Evolutionary conservation across 345 rosid genomes (phyloP).

Genomic region (Aurinia saxatilis): DNA sequence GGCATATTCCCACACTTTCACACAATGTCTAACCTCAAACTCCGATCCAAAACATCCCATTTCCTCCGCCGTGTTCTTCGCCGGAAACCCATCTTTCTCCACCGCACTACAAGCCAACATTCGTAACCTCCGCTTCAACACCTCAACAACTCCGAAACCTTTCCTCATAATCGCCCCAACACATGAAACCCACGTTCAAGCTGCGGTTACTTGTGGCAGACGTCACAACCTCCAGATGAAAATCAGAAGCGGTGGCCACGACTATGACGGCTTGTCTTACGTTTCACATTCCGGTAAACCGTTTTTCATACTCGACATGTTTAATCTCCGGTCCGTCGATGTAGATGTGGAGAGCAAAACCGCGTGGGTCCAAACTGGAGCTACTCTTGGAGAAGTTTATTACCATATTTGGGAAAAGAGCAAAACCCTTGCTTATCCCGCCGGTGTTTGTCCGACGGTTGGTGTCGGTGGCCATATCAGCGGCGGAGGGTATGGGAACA

Average conservation of each 20-base stretch:
- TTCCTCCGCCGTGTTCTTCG: constrained; percentile 20
- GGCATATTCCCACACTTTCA: constrained; percentile 25
- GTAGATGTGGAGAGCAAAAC: constrained; percentile 37
- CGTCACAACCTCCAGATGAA: constrained; percentile 35
- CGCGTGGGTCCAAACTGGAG: constrained; percentile 73
- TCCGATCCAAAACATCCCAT: constrained; percentile 31
- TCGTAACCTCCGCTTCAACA: constrained; percentile 47
- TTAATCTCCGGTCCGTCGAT: constrained; percentile 40
- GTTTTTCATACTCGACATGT: constrained; percentile 59
- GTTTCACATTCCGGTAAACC: constrained; percentile 30
- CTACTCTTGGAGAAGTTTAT: constrained; percentile 61
- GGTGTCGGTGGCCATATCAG: constrained; percentile 77
- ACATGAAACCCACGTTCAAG: constrained; percentile 53
- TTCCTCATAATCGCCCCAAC: constrained; percentile 46
- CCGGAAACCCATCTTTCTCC: constrained; percentile 38
- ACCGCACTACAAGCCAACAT: constrained; percentile 37
- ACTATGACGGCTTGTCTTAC: constrained; percentile 68
- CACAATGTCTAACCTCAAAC: constrained; percentile 33
- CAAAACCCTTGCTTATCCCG: constrained; percentile 48
- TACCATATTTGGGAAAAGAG: constrained; percentile 45
- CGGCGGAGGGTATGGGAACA: constrained; percentile 64
- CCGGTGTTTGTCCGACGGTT: constrained; percentile 61
- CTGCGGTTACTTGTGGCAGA: constrained; percentile 46
- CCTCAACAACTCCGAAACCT: constrained; percentile 51
- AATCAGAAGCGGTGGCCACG: constrained; percentile 81